phyloP scores from a whole-genome alignment of 176 grass and related monocot species.

The Cenchrus americanus region DNA sequence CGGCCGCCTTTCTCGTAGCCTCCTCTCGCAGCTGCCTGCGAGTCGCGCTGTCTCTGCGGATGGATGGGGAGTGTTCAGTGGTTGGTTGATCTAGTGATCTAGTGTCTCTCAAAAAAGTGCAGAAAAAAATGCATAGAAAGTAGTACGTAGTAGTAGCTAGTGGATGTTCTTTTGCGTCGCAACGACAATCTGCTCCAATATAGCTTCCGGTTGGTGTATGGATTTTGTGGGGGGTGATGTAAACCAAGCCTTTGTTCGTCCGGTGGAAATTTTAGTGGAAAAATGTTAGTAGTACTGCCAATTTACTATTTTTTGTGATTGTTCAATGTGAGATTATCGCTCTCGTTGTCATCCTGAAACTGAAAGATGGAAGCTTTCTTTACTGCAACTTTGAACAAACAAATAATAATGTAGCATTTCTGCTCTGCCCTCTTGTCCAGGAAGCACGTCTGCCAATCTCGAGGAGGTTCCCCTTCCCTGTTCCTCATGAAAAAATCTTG shows the following conservation, averaged over 20 bases:
- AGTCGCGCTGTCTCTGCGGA: no score
- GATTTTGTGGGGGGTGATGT: conserved; percentile 42
- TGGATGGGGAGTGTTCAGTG: neutral
- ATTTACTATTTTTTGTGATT: neutral
- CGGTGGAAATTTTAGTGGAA: conserved; percentile 2
- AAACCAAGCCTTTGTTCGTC: conserved; percentile 34
- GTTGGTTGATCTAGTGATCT: no score
- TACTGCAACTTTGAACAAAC: no score
- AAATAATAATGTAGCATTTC: no score
- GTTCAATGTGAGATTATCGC: no score
- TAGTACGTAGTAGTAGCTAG: neutral
- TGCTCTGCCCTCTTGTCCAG: neutral
- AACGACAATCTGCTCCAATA: neutral
- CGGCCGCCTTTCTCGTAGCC: no score
- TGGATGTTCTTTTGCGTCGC: neutral
- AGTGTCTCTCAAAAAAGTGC: neutral
- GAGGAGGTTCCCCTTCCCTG: no score
- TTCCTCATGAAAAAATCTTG: no score
- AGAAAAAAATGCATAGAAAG: conserved; percentile 33
- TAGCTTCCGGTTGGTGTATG: conserved; percentile 20
- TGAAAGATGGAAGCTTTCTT: no score
- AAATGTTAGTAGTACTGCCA: neutral
- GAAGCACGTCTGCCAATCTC: no score
- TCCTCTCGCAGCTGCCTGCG: neutral
- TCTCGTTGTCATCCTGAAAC: neutral